These are phyloP conservation scores for Uncinocarpus reesii DNA, from an alignment of 2,329 filamentous ascomycete species.

Conservation along the genomic window DNA sequence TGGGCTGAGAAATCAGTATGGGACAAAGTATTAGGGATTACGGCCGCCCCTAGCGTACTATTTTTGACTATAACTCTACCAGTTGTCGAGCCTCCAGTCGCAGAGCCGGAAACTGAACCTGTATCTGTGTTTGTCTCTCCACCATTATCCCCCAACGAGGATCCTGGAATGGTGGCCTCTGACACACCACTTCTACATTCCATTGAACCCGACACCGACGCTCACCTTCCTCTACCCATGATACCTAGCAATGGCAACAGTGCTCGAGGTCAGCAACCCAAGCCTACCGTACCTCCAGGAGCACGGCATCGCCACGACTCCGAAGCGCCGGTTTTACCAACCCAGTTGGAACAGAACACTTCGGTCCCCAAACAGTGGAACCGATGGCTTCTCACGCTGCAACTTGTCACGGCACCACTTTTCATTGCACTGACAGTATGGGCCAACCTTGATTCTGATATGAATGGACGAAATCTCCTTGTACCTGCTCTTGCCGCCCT, in stretches of 20 bases:
- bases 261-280: constrained; percentile 4
- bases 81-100: constrained; percentile 63
- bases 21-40: constrained; percentile 69
- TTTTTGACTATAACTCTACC: constrained; percentile 82
- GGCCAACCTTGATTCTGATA: constrained; percentile 47
- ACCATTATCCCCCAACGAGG: constrained; percentile 28
- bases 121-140: constrained; percentile 1
- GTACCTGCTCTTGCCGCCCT: constrained; percentile 55
- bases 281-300: background rate
- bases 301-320: constrained; percentile 25
- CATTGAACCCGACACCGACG: background rate
- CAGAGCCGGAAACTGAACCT: constrained; percentile 34
- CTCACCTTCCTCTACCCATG: background rate
- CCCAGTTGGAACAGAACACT: constrained; percentile 25
- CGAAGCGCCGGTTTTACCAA: constrained; percentile 29
- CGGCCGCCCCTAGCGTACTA: constrained; percentile 84
- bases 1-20: constrained; percentile 77
- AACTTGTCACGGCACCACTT: constrained; percentile 76
- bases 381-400: constrained; percentile 75
- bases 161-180: constrained; percentile 19
- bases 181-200: background rate
- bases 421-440: constrained; percentile 69
- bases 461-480: constrained; percentile 44
- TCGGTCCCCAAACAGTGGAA: constrained; percentile 57
- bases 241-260: constrained; percentile 17